Conservation (phyloP, 202 grass and related monocot species). For the Panicum virgatum region DNA sequence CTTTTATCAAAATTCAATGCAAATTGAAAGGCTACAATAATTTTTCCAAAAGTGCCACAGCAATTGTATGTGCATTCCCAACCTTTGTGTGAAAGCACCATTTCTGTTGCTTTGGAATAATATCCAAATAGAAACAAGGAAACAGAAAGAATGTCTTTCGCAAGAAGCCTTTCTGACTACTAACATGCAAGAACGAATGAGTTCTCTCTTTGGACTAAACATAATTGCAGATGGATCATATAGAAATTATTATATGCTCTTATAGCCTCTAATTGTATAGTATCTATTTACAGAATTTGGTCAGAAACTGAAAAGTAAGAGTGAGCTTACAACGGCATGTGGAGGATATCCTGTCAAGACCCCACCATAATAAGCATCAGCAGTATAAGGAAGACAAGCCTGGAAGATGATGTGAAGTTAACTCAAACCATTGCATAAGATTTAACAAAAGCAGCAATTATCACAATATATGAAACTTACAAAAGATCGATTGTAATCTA, state of each 20-base stretch:
- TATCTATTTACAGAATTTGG: conserved; percentile 16
- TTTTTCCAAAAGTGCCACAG: background rate
- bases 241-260: background rate
- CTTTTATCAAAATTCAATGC: background rate
- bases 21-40: background rate
- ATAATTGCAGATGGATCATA: background rate
- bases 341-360: conserved; percentile 49
- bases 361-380: conserved; percentile 61
- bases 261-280: background rate
- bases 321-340: conserved; percentile 52
- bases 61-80: background rate
- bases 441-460: conserved; percentile 30
- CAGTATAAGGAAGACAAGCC: conserved; percentile 53
- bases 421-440: conserved; percentile 4
- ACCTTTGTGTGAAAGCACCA: background rate
- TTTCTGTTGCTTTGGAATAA: too few species aligned
- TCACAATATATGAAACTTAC: conserved; percentile 60
- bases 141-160: conserved; percentile 15
- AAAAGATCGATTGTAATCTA: conserved; percentile 59
- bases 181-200: background rate
- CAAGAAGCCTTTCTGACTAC: background rate
- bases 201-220: conserved; percentile 13
- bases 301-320: background rate
- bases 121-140: conserved; percentile 38
- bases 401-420: conserved; percentile 41